A percentile compares a stretch with the other conserved stretches of the same genome.
Conservation (phyloP, 2,329 filamentous ascomycete species). For the Monosporascus sp. region DNA sequence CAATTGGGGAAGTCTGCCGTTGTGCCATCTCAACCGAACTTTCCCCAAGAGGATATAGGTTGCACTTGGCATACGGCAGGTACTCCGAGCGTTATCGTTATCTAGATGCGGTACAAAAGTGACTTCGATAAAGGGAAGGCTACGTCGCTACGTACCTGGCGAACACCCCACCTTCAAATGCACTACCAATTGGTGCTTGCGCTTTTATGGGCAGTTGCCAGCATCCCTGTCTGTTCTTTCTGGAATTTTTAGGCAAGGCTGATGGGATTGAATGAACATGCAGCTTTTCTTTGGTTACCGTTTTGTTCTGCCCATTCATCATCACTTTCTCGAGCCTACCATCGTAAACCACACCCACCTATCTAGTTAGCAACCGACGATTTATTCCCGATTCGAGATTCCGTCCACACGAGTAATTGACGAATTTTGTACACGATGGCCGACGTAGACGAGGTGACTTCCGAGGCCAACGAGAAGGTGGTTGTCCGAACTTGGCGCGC, state of each 20-base stretch:
- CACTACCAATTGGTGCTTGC: too few species aligned
- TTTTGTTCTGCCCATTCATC: background rate
- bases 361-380: background rate
- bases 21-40: background rate
- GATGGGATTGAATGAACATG: background rate
- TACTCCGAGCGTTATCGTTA: background rate
- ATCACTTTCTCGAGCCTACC: too few species aligned
- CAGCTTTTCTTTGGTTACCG: background rate
- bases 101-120: too few species aligned
- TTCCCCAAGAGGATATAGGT: background rate
- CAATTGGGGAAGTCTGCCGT: background rate
- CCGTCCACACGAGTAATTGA: background rate
- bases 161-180: background rate
- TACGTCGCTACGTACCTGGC: background rate
- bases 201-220: background rate
- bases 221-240: background rate
- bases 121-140: too few species aligned
- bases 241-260: conserved; percentile 3
- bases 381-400: too few species aligned
- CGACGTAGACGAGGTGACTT: conserved; percentile 32
- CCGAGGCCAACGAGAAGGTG: conserved; percentile 43
- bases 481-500: conserved; percentile 80
- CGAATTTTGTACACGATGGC: conserved; percentile 30
- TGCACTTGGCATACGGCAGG: too few species aligned
- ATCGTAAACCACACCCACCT: background rate